Conservation (phyloP, 2,329 filamentous ascomycete species). For the Penicillium fuscoglaucum region DNA sequence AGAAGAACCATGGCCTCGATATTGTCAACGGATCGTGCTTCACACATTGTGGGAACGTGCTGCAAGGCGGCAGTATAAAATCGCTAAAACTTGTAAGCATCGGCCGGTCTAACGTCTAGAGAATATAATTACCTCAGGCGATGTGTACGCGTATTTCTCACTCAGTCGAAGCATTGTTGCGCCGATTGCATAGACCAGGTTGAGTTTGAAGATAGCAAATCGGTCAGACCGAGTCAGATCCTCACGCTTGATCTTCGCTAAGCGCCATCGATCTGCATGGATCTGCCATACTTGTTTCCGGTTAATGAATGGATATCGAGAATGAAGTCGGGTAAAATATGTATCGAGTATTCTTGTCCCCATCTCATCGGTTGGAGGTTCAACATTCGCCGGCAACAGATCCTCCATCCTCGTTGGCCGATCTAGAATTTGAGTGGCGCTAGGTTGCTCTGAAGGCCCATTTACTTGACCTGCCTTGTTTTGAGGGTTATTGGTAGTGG, state of each 20-base stretch:
- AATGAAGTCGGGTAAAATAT: constrained; percentile 50
- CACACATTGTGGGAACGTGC: constrained; percentile 51
- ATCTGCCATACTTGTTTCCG: constrained; percentile 48
- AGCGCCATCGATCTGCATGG: constrained; percentile 44
- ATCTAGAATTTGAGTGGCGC: constrained; percentile 24
- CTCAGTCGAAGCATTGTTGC: constrained; percentile 52
- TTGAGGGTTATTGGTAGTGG: constrained; percentile 21
- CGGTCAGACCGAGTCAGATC: constrained; percentile 38
- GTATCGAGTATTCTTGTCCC: constrained; percentile 47
- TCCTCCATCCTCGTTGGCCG: constrained; percentile 34
- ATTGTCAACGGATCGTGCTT: constrained; percentile 52
- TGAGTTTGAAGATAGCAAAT: constrained; percentile 54
- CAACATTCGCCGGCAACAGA: constrained; percentile 45
- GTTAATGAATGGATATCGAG: constrained; percentile 54
- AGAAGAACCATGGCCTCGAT: constrained; percentile 55
- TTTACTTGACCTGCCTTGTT: neutral
- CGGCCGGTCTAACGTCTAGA: too few relatives aligned
- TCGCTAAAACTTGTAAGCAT: constrained; percentile 35
- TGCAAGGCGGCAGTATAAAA: constrained; percentile 54
- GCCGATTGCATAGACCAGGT: constrained; percentile 55
- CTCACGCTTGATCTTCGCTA: constrained; percentile 39
- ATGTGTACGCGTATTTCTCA: constrained; percentile 47
- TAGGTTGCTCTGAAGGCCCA: constrained; percentile 19
- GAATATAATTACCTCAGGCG: constrained; percentile 41
- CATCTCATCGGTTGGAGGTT: constrained; percentile 50